Evolutionary conservation across 768 basidiomycete species (phyloP).

Genomic region (Cystobasidium tubakii): DNA sequence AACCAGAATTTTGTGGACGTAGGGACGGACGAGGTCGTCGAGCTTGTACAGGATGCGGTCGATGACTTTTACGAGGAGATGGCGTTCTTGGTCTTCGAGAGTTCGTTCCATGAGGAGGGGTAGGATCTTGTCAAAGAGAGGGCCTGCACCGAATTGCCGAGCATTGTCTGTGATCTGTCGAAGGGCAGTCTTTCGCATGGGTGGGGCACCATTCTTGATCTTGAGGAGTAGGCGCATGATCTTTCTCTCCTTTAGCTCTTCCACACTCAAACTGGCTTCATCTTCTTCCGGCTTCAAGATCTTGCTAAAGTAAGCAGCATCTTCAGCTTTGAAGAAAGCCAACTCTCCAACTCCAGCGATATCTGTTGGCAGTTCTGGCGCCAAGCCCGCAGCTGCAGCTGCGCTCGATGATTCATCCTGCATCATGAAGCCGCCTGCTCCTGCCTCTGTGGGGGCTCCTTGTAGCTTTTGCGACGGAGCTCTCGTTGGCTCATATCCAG

Average conservation of each 20-base stretch:
- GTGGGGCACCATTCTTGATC: conserved; percentile 99
- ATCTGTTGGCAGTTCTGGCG: conserved; percentile 89
- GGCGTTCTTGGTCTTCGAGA: conserved; percentile 95
- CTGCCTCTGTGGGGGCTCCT: conserved; percentile 55
- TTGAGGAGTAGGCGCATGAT: conserved; percentile 96
- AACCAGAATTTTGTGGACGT: conserved; percentile 98
- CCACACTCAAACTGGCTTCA: conserved; percentile 82
- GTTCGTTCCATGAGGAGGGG: conserved; percentile 94
- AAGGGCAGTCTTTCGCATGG: conserved; percentile 93
- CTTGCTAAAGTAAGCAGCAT: conserved; percentile 95
- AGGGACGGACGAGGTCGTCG: conserved; percentile 95
- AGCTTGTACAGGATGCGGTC: conserved; percentile 98
- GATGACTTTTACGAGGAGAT: conserved; percentile 96
- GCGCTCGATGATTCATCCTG: conserved; percentile 83
- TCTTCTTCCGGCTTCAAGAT: conserved; percentile 59
- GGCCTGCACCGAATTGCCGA: conserved; percentile 94
- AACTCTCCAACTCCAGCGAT: conserved; percentile 95
- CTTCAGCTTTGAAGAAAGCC: conserved; percentile 97
- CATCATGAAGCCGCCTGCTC: conserved; percentile 81
- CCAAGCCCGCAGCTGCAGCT: conserved; percentile 77
- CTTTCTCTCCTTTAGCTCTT: conserved; percentile 99
- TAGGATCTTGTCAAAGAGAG: conserved; percentile 95
- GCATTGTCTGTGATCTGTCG: conserved; percentile 99
- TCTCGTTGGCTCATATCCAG: conserved; percentile 78
- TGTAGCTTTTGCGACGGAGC: conserved; percentile 57